Base-by-base conservation (phyloP, 805 yeast species). In the Candida pseudoglaebosa region DNA sequence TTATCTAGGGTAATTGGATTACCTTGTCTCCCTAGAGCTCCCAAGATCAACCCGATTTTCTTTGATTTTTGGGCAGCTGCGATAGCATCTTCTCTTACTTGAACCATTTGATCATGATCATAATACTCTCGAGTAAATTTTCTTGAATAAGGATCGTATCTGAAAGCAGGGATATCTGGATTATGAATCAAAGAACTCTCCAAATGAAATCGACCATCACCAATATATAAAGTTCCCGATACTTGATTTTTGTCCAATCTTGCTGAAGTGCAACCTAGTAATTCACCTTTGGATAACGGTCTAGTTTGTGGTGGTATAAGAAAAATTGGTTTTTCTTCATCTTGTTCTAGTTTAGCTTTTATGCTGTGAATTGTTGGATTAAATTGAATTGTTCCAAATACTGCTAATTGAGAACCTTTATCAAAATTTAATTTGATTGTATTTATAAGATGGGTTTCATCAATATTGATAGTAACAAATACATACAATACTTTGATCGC, bases 121-220 rank as follows among this genome's bases (percentile, higher is more conserved):
- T 88, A 93, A 45, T 77, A 75, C 59, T 93, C 99, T 33, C 83
- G 64, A 1, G 99, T 90, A 62, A 93, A 88, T 55, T 85, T 89
- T 45, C 95, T 73, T 13, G 89, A 84, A 57, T 93, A 93, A 8
- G 99, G 99, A 56, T 93, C 99, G 57, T 93, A 93, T 52, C 96
- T 77, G 61, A 70, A 93, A 0, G 98, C 98, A 0, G 95, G 95
- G 13, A 91, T 75, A 4, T 78, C 78, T 0, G 99, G 99, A 56
- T 93, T 93, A 60, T 90, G 98, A 40, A 93, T 93, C 98, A 93
- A 91, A 4, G 97, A 88, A 37, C 91, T 79, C 57, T 93, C 99
- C 32, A 93, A 67, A 61, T 93, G 99, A 64, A 93, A 93, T 36
- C 99, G 67, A 10, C 99, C 99, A 61, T 93, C 99, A 24, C 99